Base-by-base conservation (phyloP, 768 basidiomycete species). In the Hydnum rufescens region DNA sequence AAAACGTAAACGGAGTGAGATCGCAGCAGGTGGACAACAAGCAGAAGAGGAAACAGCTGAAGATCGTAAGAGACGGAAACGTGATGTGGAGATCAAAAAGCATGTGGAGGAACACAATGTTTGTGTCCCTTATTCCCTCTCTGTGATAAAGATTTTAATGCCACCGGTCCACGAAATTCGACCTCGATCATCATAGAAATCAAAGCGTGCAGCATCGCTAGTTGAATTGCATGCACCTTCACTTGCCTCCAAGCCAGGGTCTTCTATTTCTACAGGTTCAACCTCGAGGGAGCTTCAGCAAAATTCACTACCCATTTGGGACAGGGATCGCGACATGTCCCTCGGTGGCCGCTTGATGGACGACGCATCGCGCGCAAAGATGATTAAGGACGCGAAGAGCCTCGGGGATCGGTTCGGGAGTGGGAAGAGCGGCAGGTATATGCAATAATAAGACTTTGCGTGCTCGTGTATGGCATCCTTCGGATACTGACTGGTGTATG, bases 291-390 rank as follows among this genome's bases (percentile, higher is more conserved):
- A 62, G 53, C 66, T 67, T n/a, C 56, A 69, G 16, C 69, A 76
- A 26, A 74, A 77, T 30, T 74, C 75, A 30, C 67, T 73, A 0
- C 79, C 61, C 0, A 86, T 96, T 26, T 97, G 93, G 93, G 93
- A 99, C 59, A 88, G 86, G 60, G 69, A 77, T 32, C 71, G 89
- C 28, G 88, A 93, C 64, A 95, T 99, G 90, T 74, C 74, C 2
- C 59, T 93, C 3, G 79, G 80, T 1, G 92, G 93, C 13, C 69
- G 85, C 49, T 69, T 95, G 29, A 83, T 99, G 85, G 89, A 87
- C 60, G 92, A 95, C 55, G 72, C 70, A 43, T 79, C 84, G 61
- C 72, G 93, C 56, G 71, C 74, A 52, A 78, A 77, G 60, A 70
- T 87, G 63, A 71, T 97, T 60, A 74, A 71, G 53, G 90, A 96